Percentiles rank a stretch among this genome's conserved stretches.
Conservation (phyloP, 371 early-diverging fungal species). For the Batkoa obscura region DNA sequence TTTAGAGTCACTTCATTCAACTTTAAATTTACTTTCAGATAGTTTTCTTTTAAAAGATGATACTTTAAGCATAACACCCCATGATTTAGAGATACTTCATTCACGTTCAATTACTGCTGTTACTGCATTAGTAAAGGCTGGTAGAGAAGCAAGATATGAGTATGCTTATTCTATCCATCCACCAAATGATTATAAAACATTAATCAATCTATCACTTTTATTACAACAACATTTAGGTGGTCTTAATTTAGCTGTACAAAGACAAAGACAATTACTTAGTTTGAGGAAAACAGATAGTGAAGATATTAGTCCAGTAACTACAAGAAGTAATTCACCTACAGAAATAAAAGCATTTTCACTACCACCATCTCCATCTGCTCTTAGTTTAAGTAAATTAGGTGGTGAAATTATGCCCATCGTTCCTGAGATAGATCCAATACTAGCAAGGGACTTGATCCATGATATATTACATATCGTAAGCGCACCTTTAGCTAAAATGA, state of each 20-base stretch:
- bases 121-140: background rate
- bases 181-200: background rate
- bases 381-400: conserved; percentile 2
- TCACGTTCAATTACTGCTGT: background rate
- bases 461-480: conserved; percentile 1
- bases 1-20: background rate
- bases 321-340: background rate
- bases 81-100: conserved; percentile 3
- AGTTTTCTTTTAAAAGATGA: conserved; percentile 2
- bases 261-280: background rate
- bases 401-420: background rate
- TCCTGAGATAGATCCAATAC: background rate
- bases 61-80: background rate
- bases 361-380: conserved; percentile 1
- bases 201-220: background rate
- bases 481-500: background rate
- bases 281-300: background rate
- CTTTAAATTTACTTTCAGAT: background rate
- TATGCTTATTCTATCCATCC: conserved; percentile 3
- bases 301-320: background rate
- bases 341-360: background rate
- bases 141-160: conserved; percentile 4
- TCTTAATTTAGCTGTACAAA: conserved; percentile 3
- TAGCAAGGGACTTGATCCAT: conserved; percentile 1
- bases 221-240: background rate